Evolutionary conservation across 2,329 filamentous ascomycete species (phyloP).

Genomic region (Pleoardoris graminearum): DNA sequence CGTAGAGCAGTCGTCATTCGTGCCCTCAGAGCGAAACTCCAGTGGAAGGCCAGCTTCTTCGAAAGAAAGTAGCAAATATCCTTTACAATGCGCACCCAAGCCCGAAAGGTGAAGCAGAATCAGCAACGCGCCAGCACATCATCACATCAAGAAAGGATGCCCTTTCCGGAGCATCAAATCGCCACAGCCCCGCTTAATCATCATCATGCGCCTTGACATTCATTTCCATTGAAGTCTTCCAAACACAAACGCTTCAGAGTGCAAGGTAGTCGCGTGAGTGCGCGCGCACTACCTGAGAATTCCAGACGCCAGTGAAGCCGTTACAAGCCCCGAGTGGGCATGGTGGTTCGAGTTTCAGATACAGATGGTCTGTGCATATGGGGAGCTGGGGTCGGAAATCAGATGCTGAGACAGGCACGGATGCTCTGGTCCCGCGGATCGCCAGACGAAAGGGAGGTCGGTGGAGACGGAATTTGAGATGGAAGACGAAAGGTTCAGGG

Average conservation of each 20-base stretch:
- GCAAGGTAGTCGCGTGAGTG: slow-evolving; percentile 7
- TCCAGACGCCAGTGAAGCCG: slow-evolving; percentile 22
- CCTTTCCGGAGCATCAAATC: neutral
- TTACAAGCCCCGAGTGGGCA: slow-evolving; percentile 1
- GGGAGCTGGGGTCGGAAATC: neutral
- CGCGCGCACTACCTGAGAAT: slow-evolving; percentile 6
- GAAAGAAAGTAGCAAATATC: too few species aligned
- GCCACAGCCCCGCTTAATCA: slow-evolving; percentile 1
- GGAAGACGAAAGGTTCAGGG: too few species aligned
- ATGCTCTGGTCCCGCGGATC: neutral
- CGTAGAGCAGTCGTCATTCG: neutral
- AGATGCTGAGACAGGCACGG: slow-evolving; percentile 15
- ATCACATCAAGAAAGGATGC: too few species aligned
- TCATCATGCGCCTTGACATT: slow-evolving; percentile 1
- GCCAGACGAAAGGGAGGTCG: too few species aligned
- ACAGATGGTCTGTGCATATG: slow-evolving; percentile 5
- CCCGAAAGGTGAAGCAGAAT: neutral
- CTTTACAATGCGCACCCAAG: neutral
- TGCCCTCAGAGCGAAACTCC: neutral
- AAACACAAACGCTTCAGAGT: slow-evolving; percentile 3
- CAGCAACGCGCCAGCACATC: neutral
- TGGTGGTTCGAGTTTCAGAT: slow-evolving; percentile 35
- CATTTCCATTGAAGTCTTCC: too few species aligned
- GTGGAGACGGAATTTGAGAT: neutral
- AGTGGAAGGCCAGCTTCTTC: slow-evolving; percentile 9